phyloP scores from a whole-genome alignment of 106 monocot species.

The Agapanthus africanus region DNA sequence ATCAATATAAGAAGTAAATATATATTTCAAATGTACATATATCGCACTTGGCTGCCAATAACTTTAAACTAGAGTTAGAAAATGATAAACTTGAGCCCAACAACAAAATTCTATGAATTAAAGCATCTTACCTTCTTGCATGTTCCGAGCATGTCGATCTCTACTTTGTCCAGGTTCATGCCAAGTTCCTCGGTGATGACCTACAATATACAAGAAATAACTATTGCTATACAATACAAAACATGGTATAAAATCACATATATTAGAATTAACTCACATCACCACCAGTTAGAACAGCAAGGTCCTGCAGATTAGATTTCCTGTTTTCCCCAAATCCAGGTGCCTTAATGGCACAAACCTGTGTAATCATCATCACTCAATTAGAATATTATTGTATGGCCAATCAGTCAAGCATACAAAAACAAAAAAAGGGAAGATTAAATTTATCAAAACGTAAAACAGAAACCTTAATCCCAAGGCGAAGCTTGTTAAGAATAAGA shows the following conservation, averaged over 20 bases:
- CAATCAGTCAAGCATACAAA: background rate
- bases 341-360: conserved; percentile 94
- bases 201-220: conserved; percentile 20
- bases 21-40: no score
- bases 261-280: conserved; percentile 31
- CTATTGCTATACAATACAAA: no score
- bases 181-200: conserved; percentile 91
- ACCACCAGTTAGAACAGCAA: conserved; percentile 77
- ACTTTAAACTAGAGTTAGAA: no score
- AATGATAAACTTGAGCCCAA: background rate
- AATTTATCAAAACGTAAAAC: background rate
- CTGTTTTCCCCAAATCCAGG: conserved; percentile 97
- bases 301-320: conserved; percentile 73
- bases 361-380: background rate
- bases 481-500: conserved; percentile 84
- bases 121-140: conserved; percentile 63
- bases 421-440: background rate
- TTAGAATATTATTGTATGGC: background rate
- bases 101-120: no score
- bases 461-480: conserved; percentile 71
- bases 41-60: no score
- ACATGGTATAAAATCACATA: background rate
- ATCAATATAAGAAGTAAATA: no score
- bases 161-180: conserved; percentile 82
- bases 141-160: conserved; percentile 74